A percentile compares a stretch with the other conserved stretches of the same genome.
Evolutionary conservation across 257 asterid species (phyloP).

Genomic region (Penstemon davidsonii): DNA sequence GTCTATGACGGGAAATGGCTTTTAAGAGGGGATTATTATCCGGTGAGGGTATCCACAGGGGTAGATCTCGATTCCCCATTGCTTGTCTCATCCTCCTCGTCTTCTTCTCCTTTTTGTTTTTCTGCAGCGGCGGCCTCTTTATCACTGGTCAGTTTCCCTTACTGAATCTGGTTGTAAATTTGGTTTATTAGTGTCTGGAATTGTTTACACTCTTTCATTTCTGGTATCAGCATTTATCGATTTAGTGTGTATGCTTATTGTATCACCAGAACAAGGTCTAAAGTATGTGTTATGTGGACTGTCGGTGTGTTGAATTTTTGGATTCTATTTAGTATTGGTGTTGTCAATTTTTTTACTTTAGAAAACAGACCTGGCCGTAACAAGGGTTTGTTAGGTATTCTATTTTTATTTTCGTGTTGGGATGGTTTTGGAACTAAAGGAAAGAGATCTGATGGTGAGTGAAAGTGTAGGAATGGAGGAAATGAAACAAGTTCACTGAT

Average conservation of each 20-base stretch:
- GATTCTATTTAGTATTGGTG: no score
- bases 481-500: no score
- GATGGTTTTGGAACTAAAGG: no score
- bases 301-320: neutral
- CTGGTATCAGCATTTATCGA: neutral
- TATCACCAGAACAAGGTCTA: no score
- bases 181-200: neutral
- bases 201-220: no score
- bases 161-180: neutral
- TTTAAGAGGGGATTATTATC: slow-evolving; percentile 42
- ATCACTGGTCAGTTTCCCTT: slow-evolving; percentile 33
- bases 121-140: slow-evolving; percentile 36
- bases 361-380: no score
- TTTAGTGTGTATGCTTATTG: neutral
- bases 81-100: slow-evolving; percentile 11
- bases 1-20: slow-evolving; percentile 50
- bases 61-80: slow-evolving; percentile 43
- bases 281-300: no score
- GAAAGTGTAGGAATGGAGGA: no score
- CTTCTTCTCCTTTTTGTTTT: slow-evolving; percentile 27
- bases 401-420: no score
- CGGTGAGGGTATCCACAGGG: slow-evolving; percentile 34
- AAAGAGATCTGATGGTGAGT: no score
- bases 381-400: no score
- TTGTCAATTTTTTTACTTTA: no score